phyloP scores from a whole-genome alignment of 2,329 filamentous ascomycete genomes.

The Alternaria metachromatica region DNA sequence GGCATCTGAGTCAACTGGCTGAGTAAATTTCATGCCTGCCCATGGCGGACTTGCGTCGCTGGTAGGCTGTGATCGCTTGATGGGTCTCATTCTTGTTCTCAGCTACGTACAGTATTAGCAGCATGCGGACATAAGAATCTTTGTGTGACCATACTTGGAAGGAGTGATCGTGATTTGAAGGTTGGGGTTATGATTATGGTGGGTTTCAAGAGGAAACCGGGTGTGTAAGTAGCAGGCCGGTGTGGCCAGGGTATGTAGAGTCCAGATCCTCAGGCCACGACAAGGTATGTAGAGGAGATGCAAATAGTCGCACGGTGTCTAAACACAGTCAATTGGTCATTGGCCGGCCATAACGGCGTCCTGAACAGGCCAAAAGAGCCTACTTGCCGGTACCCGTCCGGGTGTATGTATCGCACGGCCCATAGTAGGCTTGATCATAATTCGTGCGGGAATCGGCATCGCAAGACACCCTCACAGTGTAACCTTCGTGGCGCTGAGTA shows the following conservation, averaged over 20 bases:
- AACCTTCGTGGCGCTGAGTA: not conserved
- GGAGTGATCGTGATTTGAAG: not conserved
- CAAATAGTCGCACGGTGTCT: not conserved
- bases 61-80: slow-evolving; percentile 22
- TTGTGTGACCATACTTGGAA: not conserved
- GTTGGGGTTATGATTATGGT: not conserved
- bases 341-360: not conserved
- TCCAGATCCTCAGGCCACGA: not conserved
- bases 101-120: not conserved
- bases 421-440: not conserved
- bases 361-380: not conserved
- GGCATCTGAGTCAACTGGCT: slow-evolving; percentile 32
- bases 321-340: not conserved
- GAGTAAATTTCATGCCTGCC: slow-evolving; percentile 31
- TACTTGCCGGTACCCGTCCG: not conserved
- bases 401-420: not conserved
- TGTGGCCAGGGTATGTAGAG: not conserved
- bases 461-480: not conserved
- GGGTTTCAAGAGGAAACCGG: not conserved
- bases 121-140: not conserved
- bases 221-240: not conserved
- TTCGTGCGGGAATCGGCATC: not conserved
- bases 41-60: slow-evolving; percentile 35
- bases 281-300: not conserved
- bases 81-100: slow-evolving; percentile 13